phyloP scores from a whole-genome alignment of 2,329 filamentous ascomycete genomes.

The Calonectria fujianensis region DNA sequence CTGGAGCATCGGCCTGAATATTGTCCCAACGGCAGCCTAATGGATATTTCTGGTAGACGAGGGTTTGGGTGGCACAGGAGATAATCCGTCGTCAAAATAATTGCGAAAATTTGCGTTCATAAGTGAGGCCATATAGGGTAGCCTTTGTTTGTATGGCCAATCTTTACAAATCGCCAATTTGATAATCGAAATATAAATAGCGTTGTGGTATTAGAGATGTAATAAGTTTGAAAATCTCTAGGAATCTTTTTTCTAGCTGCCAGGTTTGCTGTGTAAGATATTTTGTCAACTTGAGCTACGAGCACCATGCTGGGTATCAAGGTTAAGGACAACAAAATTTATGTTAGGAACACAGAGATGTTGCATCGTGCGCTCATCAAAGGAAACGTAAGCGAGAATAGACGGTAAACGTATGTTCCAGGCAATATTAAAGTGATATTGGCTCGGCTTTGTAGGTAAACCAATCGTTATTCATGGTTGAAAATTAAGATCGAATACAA shows the following conservation, averaged over 20 bases:
- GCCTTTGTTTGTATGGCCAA: background rate
- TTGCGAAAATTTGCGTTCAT: background rate
- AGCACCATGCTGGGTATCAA: too few relatives aligned
- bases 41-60: accelerated
- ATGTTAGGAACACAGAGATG: too few relatives aligned
- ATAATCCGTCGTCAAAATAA: background rate
- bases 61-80: background rate
- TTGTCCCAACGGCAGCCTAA: background rate
- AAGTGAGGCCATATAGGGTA: background rate
- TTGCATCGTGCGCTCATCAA: too few relatives aligned
- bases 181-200: background rate
- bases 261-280: too few relatives aligned
- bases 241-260: too few relatives aligned
- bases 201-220: too few relatives aligned
- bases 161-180: background rate
- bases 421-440: too few relatives aligned
- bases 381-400: too few relatives aligned
- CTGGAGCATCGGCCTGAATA: background rate
- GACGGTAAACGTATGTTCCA: too few relatives aligned
- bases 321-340: too few relatives aligned
- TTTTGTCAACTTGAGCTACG: too few relatives aligned
- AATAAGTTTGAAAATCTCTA: too few relatives aligned
- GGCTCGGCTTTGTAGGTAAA: background rate
- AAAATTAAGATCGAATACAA: background rate
- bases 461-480: background rate